Conservation (phyloP, 331 rosid genomes). For the Malus hybrid region DNA sequence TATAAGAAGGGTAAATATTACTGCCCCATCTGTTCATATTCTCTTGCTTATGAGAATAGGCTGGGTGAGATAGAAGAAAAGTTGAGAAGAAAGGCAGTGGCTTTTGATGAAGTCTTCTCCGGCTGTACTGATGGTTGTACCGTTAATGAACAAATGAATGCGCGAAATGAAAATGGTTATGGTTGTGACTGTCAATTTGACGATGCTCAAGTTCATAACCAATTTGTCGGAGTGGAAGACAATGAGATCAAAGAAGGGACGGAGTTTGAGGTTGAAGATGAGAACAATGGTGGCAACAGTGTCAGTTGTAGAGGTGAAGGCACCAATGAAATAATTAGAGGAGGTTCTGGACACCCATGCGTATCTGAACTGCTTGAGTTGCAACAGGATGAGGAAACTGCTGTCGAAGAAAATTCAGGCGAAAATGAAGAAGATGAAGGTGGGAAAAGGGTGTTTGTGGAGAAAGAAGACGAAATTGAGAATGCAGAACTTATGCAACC, state of each 20-base stretch:
- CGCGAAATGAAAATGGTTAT: too few species aligned
- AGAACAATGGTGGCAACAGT: neutral
- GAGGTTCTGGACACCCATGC: too few species aligned
- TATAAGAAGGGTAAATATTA: conserved; percentile 30
- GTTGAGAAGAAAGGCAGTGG: too few species aligned
- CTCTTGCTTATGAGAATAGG: conserved; percentile 34
- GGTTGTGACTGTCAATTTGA: too few species aligned
- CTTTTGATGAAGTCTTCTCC: too few species aligned
- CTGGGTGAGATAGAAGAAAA: neutral
- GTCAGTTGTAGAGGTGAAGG: neutral
- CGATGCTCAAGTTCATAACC: too few species aligned
- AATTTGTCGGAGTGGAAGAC: too few species aligned
- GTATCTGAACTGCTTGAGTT: too few species aligned
- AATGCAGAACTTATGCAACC: neutral
- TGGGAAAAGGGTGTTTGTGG: neutral
- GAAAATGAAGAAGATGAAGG: neutral
- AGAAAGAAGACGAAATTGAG: neutral
- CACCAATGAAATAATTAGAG: neutral
- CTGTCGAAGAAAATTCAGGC: neutral
- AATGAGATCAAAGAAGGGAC: too few species aligned
- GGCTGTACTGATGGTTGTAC: too few species aligned
- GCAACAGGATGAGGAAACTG: too few species aligned
- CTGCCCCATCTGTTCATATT: conserved; percentile 70
- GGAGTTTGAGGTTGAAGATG: neutral
- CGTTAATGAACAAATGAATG: too few species aligned